Evolutionary conservation across 1,284 basidiomycete genomes (phyloP).

Genomic region (Naganishia sp.): DNA sequence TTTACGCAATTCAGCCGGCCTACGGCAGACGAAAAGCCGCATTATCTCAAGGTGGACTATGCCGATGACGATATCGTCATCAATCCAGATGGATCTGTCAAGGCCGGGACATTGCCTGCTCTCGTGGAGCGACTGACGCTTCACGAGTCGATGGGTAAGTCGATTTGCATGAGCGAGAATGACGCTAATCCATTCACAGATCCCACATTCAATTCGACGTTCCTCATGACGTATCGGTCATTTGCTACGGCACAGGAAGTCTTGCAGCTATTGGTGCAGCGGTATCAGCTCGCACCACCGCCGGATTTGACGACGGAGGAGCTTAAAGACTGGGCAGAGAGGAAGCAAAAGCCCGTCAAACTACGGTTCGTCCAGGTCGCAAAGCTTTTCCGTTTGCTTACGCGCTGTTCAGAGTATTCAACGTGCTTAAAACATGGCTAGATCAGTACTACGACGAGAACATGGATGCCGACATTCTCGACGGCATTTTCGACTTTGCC

Average conservation of each 20-base stretch:
- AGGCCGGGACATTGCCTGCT: constrained; percentile 81
- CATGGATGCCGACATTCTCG: constrained; percentile 74
- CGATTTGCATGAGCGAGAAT: neutral
- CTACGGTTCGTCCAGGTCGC: constrained; percentile 65
- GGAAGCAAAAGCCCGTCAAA: constrained; percentile 87
- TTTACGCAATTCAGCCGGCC: constrained; percentile 59
- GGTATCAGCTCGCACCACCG: constrained; percentile 81
- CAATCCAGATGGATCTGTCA: constrained; percentile 79
- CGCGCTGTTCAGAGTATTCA: constrained; percentile 66
- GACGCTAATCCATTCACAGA: constrained; percentile 57
- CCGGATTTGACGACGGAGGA: constrained; percentile 67
- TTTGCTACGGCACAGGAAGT: constrained; percentile 86
- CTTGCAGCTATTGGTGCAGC: constrained; percentile 78
- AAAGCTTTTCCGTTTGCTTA: constrained; percentile 24
- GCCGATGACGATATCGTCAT: constrained; percentile 78
- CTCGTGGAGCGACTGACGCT: constrained; percentile 87
- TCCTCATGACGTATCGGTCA: constrained; percentile 95
- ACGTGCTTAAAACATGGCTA: constrained; percentile 77
- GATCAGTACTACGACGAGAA: constrained; percentile 79
- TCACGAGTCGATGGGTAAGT: constrained; percentile 76
- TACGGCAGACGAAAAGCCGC: constrained; percentile 62
- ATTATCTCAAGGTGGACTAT: constrained; percentile 83
- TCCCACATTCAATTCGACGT: constrained; percentile 81
- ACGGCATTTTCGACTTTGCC: constrained; percentile 75
- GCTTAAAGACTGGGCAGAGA: constrained; percentile 75